phyloP scores from a whole-genome alignment of 2,329 filamentous ascomycete species.

The Hymenoscyphus linearis region DNA sequence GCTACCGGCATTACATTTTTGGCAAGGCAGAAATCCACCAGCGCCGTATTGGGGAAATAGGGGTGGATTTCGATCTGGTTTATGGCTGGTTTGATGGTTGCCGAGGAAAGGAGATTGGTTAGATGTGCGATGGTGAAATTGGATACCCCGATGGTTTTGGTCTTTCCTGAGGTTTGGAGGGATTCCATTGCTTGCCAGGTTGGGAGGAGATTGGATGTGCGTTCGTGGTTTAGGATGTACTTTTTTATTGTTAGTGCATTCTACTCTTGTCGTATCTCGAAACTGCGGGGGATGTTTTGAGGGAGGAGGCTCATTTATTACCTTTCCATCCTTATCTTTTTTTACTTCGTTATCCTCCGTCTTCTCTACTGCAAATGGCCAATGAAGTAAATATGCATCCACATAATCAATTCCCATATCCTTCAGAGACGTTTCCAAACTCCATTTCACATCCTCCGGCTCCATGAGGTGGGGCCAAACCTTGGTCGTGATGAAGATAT shows the following conservation, averaged over 20 bases:
- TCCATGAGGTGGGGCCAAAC: slow-evolving; percentile 59
- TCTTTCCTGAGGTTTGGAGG: slow-evolving; percentile 54
- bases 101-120: slow-evolving; percentile 44
- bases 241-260: slow-evolving; percentile 18
- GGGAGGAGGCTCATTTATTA: slow-evolving; percentile 23
- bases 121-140: slow-evolving; percentile 53
- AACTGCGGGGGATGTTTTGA: neutral
- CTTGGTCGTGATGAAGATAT: slow-evolving; percentile 29
- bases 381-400: slow-evolving; percentile 78
- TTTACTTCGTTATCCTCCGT: slow-evolving; percentile 58
- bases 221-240: slow-evolving; percentile 56
- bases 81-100: slow-evolving; percentile 43
- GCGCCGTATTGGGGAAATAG: slow-evolving; percentile 64
- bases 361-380: slow-evolving; percentile 74
- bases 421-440: slow-evolving; percentile 66
- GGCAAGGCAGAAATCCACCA: slow-evolving; percentile 60
- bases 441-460: slow-evolving; percentile 56
- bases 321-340: slow-evolving; percentile 46
- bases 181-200: slow-evolving; percentile 71
- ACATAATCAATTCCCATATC: slow-evolving; percentile 72
- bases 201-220: slow-evolving; percentile 58
- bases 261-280: neutral
- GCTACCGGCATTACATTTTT: slow-evolving; percentile 69
- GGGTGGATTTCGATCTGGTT: slow-evolving; percentile 67
- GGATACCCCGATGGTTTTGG: slow-evolving; percentile 51